Evolutionary conservation across 108 stramenopile genomes (phyloP), one percentile per base, ranked within the genome.

Genomic region (Pelagomonas calceolata): DNA sequence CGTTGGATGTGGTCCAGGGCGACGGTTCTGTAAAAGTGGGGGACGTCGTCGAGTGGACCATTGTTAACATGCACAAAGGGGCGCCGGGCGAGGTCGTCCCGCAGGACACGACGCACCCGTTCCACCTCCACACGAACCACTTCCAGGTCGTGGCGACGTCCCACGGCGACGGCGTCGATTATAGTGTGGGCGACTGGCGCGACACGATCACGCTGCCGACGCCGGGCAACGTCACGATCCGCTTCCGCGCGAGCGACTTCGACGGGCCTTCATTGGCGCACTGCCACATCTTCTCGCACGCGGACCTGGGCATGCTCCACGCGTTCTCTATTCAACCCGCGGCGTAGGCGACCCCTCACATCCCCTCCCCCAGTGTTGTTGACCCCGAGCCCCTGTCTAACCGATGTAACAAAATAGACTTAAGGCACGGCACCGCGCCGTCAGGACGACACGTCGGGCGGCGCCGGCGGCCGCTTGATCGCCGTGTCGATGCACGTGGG

Each of bases 91-190:
- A 4, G 30, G 66, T n/a, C 68, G 73, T 69, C 18, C 39, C 39
- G 39, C 9, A 43, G 39, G 39, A 43, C 39, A 43, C 39, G 39
- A 43, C 5, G 9, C 81, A 82, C 65, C 81, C 81, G 4, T 82
- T 82, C 64, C 81, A 82, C 65, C 43, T 82, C n/a, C 81, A 82
- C 70, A 77, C 78, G 32, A 82, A 82, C 71, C 81, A 80, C 44
- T 82, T 78, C 67, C 80, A 82, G 46, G 73, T 78, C 45, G 72
- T 72, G 29, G 63, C 4, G 29, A 21, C 68, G 31, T 65, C 70
- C 29, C 39, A 43, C 66, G 66, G 66, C 43, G 32, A 64, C 32
- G 68, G 74, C 34, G 39, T 73, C 31, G 80, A 81, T 76, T 81
- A 76, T 43, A 29, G 31, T 4, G 74, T 82, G 21, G 81, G 81